A percentile compares a stretch with the other conserved stretches of the same genome.
Conservation (phyloP, 140 eudicot genomes). For the Cichorium intybus region DNA sequence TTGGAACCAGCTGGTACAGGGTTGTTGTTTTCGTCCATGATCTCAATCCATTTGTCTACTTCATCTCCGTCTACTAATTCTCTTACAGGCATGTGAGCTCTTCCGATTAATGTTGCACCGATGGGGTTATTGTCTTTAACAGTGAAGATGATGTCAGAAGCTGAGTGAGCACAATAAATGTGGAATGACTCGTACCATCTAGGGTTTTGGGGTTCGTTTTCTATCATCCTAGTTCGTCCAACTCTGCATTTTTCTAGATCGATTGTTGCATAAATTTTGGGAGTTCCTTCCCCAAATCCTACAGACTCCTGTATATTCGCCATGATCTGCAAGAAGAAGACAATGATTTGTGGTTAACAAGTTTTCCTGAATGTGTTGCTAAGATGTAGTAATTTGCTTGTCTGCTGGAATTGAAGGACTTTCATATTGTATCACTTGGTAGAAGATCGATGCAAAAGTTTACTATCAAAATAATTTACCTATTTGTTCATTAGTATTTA, state of each 20-base stretch:
- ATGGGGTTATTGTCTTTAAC: slow-evolving; percentile 67
- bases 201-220: slow-evolving; percentile 66
- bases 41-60: slow-evolving; percentile 65
- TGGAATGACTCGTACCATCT: slow-evolving; percentile 75
- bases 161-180: slow-evolving; percentile 61
- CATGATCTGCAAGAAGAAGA: slow-evolving; percentile 37
- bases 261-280: slow-evolving; percentile 61
- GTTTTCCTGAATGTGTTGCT: not conserved
- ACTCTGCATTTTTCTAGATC: slow-evolving; percentile 71
- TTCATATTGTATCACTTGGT: too few relatives aligned
- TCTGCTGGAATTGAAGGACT: too few relatives aligned
- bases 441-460: too few relatives aligned
- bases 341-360: not conserved
- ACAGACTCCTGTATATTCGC: slow-evolving; percentile 57
- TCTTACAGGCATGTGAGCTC: slow-evolving; percentile 61
- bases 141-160: slow-evolving; percentile 50
- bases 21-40: slow-evolving; percentile 49
- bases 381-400: too few relatives aligned
- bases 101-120: slow-evolving; percentile 63
- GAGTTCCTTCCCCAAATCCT: slow-evolving; percentile 71
- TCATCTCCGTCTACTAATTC: slow-evolving; percentile 59
- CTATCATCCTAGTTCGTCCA: slow-evolving; percentile 64
- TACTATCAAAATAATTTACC: too few relatives aligned
- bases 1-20: slow-evolving; percentile 54
- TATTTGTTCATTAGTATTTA: too few relatives aligned